Evolutionary conservation across 257 asterid species (phyloP).

Genomic region (Scutellaria baicalensis): DNA sequence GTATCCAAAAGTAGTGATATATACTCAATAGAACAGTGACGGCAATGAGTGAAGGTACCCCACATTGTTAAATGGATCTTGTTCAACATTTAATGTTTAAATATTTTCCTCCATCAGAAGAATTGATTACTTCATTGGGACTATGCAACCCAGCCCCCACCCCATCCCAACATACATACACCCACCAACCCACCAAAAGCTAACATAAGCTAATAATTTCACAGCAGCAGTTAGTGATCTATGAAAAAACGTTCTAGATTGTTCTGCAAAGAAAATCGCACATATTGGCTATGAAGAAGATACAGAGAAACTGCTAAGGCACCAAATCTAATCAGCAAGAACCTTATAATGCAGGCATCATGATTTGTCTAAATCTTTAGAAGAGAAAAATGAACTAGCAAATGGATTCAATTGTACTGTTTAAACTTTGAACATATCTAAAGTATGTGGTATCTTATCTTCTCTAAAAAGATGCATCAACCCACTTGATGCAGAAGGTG

Average conservation of each 20-base stretch:
- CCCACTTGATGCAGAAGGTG: slow-evolving; percentile 5
- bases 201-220: not conserved
- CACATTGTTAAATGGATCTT: not conserved
- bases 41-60: not conserved
- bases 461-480: slow-evolving; percentile 7
- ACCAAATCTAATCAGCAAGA: not conserved
- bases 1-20: not conserved
- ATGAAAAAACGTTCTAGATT: not conserved
- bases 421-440: not conserved
- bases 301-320: not conserved
- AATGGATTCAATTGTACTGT: not conserved
- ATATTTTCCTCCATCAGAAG: not conserved
- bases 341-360: not conserved
- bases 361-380: not conserved
- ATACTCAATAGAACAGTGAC: not conserved
- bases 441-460: slow-evolving; percentile 1
- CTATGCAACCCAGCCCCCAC: not conserved
- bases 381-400: slow-evolving; percentile 2
- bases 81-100: not conserved
- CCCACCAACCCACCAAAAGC: not conserved
- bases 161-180: not conserved
- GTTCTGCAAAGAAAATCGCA: not conserved
- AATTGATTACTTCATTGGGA: not conserved
- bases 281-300: not conserved
- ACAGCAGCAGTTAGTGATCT: not conserved